A percentile compares a stretch with the other conserved stretches of the same genome.
phyloP scores from a whole-genome alignment of 306 rosid species.

The Vicia villosa region DNA sequence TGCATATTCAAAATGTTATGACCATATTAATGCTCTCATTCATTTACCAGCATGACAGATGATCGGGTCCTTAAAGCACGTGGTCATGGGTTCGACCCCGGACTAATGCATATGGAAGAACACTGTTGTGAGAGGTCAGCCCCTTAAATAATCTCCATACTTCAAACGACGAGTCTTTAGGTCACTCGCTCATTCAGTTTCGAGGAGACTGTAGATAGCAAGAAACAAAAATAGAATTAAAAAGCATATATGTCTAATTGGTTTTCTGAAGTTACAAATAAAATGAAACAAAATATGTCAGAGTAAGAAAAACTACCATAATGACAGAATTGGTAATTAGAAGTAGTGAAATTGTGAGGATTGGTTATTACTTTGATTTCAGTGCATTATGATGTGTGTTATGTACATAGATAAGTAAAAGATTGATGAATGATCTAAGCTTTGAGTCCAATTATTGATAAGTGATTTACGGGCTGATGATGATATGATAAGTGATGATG shows the following conservation, averaged over 20 bases:
- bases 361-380: too few species aligned
- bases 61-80: background rate
- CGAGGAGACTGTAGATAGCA: background rate
- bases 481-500: background rate
- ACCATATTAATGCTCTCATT: background rate
- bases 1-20: background rate
- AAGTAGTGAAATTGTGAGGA: too few species aligned
- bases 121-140: background rate
- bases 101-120: background rate
- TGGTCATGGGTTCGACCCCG: background rate
- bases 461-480: background rate
- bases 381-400: background rate
- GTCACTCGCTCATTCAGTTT: background rate
- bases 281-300: too few species aligned
- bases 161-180: background rate
- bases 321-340: too few species aligned
- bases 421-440: background rate
- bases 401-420: background rate
- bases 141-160: background rate
- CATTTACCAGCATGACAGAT: background rate
- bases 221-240: background rate
- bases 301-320: too few species aligned
- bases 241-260: background rate
- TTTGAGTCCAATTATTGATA: background rate
- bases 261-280: background rate